Evolutionary conservation across 345 rosid species (phyloP).

Genomic region (Citrus glauca): DNA sequence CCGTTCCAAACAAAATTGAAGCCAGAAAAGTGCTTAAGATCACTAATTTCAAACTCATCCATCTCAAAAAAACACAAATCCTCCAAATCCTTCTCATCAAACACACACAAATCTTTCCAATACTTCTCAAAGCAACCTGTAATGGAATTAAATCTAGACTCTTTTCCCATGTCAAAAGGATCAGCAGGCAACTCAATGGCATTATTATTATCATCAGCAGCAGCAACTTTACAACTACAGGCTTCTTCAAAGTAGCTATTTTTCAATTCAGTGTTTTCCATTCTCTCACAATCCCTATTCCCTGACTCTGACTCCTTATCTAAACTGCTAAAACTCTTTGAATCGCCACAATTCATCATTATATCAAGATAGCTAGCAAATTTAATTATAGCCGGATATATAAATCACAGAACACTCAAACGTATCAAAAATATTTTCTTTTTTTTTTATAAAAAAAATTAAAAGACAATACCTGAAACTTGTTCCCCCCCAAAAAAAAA

Average conservation of each 20-base stretch:
- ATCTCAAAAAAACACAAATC: conserved; percentile 23
- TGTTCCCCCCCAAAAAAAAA: not conserved
- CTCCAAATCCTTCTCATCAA: conserved; percentile 45
- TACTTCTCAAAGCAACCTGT: conserved; percentile 83
- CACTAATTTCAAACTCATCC: conserved; percentile 41
- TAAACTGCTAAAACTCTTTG: conserved; percentile 14
- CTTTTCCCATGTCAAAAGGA: conserved; percentile 90
- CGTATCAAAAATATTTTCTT: not conserved
- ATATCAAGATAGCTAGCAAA: not conserved
- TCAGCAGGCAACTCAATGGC: conserved; percentile 78
- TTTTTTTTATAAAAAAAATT: too few relatives aligned
- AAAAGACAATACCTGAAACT: not conserved
- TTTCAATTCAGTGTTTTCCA: conserved; percentile 7
- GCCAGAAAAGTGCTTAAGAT: conserved; percentile 59
- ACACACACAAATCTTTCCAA: conserved; percentile 40
- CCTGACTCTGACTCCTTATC: conserved; percentile 20
- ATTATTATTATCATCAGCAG: conserved; percentile 64
- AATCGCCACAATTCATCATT: conserved; percentile 15
- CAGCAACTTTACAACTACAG: conserved; percentile 12
- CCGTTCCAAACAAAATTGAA: conserved; percentile 77
- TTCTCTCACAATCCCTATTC: conserved; percentile 30
- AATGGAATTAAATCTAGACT: conserved; percentile 56
- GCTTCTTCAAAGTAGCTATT: not conserved
- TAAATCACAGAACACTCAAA: not conserved
- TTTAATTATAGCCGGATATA: not conserved